Evolutionary conservation across 441 rosid genomes (phyloP).

Genomic region (Dalechampia spathulata): DNA sequence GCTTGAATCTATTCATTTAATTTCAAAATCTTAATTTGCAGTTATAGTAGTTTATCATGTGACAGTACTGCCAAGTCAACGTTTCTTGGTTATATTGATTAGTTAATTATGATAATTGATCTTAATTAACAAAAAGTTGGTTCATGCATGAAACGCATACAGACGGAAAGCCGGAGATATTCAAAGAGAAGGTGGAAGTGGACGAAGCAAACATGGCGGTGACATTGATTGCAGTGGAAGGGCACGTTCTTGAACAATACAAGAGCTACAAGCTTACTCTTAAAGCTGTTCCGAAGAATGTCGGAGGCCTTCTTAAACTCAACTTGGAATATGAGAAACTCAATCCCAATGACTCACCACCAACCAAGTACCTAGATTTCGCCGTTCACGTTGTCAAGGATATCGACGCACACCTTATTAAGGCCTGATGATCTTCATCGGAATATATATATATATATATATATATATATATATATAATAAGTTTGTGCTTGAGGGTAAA

Average conservation of each 20-base stretch:
- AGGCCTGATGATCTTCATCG: too few species aligned
- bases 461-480: too few species aligned
- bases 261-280: constrained; percentile 12
- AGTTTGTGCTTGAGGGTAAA: too few species aligned
- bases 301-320: background rate
- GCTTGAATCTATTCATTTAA: too few species aligned
- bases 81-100: too few species aligned
- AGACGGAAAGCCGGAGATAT: constrained; percentile 7
- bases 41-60: too few species aligned
- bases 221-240: constrained; percentile 10
- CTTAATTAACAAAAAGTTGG: too few species aligned
- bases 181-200: constrained; percentile 14
- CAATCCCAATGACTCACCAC: constrained; percentile 6
- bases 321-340: constrained; percentile 13
- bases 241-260: constrained; percentile 14
- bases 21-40: too few species aligned
- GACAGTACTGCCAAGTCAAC: too few species aligned
- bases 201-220: constrained; percentile 13
- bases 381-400: constrained; percentile 11
- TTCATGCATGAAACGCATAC: background rate
- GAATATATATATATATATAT: too few species aligned
- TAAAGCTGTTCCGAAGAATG: background rate
- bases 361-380: constrained; percentile 9
- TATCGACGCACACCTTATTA: constrained; percentile 7
- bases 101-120: too few species aligned